Conservation (phyloP, 2,329 filamentous ascomycete species). For the Pseudofabraea citricarpa region DNA sequence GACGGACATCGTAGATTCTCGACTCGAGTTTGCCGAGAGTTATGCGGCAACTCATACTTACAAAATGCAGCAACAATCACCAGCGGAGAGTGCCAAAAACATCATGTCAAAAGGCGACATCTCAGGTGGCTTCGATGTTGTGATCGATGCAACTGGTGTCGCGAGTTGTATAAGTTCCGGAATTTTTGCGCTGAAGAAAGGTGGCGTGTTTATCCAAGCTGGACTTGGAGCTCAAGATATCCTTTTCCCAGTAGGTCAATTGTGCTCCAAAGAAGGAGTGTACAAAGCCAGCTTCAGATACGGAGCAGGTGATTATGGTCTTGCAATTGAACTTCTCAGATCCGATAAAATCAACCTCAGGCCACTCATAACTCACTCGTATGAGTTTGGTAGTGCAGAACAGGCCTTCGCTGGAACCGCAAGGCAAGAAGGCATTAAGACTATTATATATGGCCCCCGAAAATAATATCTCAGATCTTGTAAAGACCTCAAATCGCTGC, state of each 20-base stretch:
- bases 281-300: constrained; percentile 26
- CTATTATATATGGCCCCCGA: constrained; percentile 18
- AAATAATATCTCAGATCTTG: background rate
- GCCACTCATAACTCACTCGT: constrained; percentile 69
- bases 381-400: constrained; percentile 75
- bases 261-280: constrained; percentile 23
- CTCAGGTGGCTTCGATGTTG: constrained; percentile 39
- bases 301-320: constrained; percentile 27
- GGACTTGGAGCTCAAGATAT: constrained; percentile 28
- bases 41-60: constrained; percentile 42
- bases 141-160: constrained; percentile 42
- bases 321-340: constrained; percentile 66
- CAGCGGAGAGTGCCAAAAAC: background rate
- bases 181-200: constrained; percentile 38
- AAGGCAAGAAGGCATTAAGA: constrained; percentile 18
- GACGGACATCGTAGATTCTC: constrained; percentile 37
- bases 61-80: constrained; percentile 21
- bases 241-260: constrained; percentile 18
- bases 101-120: background rate
- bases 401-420: constrained; percentile 55
- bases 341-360: constrained; percentile 71
- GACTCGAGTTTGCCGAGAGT: constrained; percentile 35
- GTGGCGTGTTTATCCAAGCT: constrained; percentile 45
- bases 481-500: too few species aligned
- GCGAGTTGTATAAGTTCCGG: constrained; percentile 43